Percentiles rank a stretch among this genome's conserved stretches.
phyloP scores from a whole-genome alignment of 2,329 filamentous ascomycete genomes.

The Pyricularia grisea region DNA sequence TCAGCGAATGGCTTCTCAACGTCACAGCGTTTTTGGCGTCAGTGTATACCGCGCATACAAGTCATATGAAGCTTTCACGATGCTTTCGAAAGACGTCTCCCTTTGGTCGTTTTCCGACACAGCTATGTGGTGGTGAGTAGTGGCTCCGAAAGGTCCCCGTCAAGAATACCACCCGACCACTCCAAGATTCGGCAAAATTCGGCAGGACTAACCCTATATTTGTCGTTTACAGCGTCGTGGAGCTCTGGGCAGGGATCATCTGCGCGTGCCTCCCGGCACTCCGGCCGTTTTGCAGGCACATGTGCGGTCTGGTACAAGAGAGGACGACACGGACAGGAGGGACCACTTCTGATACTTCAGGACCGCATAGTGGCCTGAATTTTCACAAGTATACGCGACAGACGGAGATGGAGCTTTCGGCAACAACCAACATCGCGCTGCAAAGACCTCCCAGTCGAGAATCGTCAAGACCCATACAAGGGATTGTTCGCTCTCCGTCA shows the following conservation, averaged over 20 bases:
- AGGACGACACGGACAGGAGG: not conserved
- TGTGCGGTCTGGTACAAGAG: not conserved
- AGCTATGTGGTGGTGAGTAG: not conserved
- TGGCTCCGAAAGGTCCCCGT: not conserved
- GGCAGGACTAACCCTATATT: not conserved
- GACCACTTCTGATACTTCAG: not conserved
- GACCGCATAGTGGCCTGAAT: not conserved
- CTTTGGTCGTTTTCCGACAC: not conserved
- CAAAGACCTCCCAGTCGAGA: not conserved
- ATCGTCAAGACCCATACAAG: not conserved
- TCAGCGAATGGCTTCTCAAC: not conserved
- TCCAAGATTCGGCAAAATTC: not conserved
- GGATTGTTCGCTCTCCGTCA: not conserved
- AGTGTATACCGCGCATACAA: not conserved
- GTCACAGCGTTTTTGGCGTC: not conserved
- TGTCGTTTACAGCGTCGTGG: not conserved
- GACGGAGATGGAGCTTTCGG: not conserved
- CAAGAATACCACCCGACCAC: not conserved
- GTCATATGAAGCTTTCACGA: not conserved
- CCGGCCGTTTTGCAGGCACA: constrained; percentile 20
- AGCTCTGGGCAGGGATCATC: not conserved
- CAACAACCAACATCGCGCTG: not conserved
- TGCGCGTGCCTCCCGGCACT: not conserved
- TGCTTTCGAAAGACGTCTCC: not conserved
- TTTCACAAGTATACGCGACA: not conserved